Conservation (phyloP, 2,329 filamentous ascomycete species). For the Huntiella omanensis region DNA sequence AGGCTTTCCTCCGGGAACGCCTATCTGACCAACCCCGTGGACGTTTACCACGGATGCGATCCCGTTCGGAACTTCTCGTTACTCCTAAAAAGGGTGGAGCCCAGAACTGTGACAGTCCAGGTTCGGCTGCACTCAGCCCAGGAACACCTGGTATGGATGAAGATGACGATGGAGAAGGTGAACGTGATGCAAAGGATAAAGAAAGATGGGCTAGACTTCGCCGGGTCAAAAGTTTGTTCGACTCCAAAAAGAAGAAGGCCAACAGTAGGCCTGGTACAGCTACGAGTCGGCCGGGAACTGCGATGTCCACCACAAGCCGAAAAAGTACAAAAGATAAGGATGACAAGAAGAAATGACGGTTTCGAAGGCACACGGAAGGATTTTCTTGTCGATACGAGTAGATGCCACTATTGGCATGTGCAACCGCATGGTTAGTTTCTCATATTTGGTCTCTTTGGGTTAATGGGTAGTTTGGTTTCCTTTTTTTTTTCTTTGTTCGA, state of each 20-base stretch:
- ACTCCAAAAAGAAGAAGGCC: slow-evolving; percentile 38
- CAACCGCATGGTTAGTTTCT: too few species aligned
- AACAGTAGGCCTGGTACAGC: slow-evolving; percentile 23
- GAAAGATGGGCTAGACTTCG: slow-evolving; percentile 54
- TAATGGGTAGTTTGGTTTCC: too few species aligned
- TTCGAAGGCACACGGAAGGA: background rate
- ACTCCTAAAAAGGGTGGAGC: slow-evolving; percentile 14
- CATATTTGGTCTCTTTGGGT: too few species aligned
- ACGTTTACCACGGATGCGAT: slow-evolving; percentile 9
- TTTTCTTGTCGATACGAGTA: background rate
- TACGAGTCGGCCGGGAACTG: slow-evolving; percentile 9
- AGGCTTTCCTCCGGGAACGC: slow-evolving; percentile 29
- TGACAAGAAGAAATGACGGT: slow-evolving; percentile 1
- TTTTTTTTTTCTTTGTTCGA: too few species aligned
- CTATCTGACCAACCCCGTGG: slow-evolving; percentile 3
- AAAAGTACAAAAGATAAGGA: background rate
- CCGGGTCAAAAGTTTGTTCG: slow-evolving; percentile 53
- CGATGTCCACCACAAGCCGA: slow-evolving; percentile 4
- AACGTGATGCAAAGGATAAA: slow-evolving; percentile 42
- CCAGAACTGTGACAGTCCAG: background rate
- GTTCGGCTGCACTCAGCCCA: background rate
- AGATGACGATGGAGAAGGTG: slow-evolving; percentile 16
- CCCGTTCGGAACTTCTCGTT: slow-evolving; percentile 5
- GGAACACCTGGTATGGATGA: background rate
- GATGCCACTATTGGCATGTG: too few species aligned